phyloP scores from a whole-genome alignment of 2,329 filamentous ascomycete genomes.

The Diaporthe batatas region DNA sequence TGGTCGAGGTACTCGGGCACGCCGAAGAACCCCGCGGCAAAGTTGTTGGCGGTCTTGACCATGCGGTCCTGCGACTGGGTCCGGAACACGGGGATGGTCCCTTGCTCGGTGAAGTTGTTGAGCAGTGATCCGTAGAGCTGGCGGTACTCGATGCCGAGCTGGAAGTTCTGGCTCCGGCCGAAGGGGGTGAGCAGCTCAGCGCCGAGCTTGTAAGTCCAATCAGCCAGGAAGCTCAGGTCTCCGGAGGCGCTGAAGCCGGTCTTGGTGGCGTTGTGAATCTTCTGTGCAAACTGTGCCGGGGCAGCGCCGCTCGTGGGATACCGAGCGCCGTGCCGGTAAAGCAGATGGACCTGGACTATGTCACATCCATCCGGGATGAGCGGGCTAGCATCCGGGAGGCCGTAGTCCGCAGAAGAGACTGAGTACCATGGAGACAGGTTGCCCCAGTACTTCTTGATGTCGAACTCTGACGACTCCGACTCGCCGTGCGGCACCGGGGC shows the following conservation, averaged over 20 bases:
- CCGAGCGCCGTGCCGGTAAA: conserved; percentile 52
- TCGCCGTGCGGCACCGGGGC: conserved; percentile 47
- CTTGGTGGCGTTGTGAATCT: conserved; percentile 52
- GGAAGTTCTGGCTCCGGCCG: conserved; percentile 56
- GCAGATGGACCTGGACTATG: conserved; percentile 50
- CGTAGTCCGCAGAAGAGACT: conserved; percentile 50
- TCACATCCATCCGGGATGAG: conserved; percentile 49
- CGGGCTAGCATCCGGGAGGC: conserved; percentile 49
- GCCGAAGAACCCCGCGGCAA: conserved; percentile 52
- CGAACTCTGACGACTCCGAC: conserved; percentile 45
- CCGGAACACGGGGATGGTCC: conserved; percentile 55
- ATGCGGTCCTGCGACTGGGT: conserved; percentile 52
- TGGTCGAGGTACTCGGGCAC: conserved; percentile 51
- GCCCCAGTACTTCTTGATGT: conserved; percentile 51
- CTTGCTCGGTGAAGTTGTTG: conserved; percentile 57
- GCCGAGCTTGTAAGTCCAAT: conserved; percentile 53
- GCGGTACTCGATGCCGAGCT: conserved; percentile 55
- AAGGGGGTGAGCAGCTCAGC: conserved; percentile 54
- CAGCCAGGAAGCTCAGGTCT: conserved; percentile 49
- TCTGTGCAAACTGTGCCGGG: conserved; percentile 50
- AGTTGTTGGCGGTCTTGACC: conserved; percentile 52
- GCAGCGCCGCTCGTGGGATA: conserved; percentile 50
- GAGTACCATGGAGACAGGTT: conserved; percentile 53
- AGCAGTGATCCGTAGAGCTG: conserved; percentile 58
- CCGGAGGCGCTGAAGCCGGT: conserved; percentile 50